Evolutionary conservation across 805 yeast genomes (phyloP), one percentile per base, ranked within the genome.

Genomic region (Ogataea pilisensis): DNA sequence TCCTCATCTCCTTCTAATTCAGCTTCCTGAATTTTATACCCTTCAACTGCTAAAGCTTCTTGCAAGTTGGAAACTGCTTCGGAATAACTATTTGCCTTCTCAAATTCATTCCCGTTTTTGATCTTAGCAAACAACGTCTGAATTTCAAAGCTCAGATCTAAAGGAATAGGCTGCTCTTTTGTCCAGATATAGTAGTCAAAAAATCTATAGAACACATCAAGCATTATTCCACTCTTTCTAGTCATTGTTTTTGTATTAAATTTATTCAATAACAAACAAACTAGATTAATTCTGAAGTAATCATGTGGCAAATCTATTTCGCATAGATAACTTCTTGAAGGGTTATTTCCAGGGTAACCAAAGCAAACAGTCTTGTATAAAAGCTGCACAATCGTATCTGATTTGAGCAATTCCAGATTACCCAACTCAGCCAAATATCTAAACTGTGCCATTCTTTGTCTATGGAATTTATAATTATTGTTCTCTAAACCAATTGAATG

Each of bases 151-250:
- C 73, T 73, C 2, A 75, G 59, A 31, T 83, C 93, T 45, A 71
- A 66, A 0, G 93, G 89, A n/a, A 80, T 38, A 1, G 84, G 82
- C 39, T 62, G 72, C 8, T 59, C 63, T 54, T 88, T 88, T 25
- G 82, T 73, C 57, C 70, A 74, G 4, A 76, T 58, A 54, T 85
- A 88, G 57, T 78, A 88, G 52, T 88, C 93, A 45, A 87, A 80
- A 48, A 78, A 81, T 21, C 69, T 69, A 42, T 82, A 50, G 42
- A 82, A 74, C 0, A 66, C 38, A 1, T 56, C 51, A 11, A 77
- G 36, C 28, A 68, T 63, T 4, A 51, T 43, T 12, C 24, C 34
- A 8, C 46, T 48, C 2, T 47, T 42, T 18, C 42, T 48, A 14
- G 52, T 45, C 11, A 42, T 12, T 5, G 14, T 21, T 7, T 31